Evolutionary conservation across 768 basidiomycete genomes (phyloP), one percentile per base, ranked within the genome.

Genomic region (Boletellus ananas): DNA sequence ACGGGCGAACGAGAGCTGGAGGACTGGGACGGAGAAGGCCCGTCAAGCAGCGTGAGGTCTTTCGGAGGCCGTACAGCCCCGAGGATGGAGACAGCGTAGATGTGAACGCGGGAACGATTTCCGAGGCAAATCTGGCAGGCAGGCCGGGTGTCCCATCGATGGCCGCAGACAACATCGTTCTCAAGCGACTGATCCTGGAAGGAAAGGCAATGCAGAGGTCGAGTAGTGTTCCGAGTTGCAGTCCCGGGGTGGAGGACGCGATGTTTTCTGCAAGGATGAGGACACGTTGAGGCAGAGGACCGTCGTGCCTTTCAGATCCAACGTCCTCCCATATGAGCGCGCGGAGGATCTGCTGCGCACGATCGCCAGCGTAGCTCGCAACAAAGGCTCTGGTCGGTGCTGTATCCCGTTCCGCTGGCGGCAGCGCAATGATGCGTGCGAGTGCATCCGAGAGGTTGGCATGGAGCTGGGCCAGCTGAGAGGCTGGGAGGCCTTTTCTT

Each of bases 51-150:
- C 81, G 76, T 2, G 80, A 71, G 5, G 79, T 72, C 64, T 87
- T 88, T 31, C 87, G 79, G 52, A 85, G 70, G 17, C 72, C 77
- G 49, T 88, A 85, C 1, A 89, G 67, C 7, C 83, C 87, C 48
- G 68, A 64, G 4, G 65, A 62, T 13, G 72, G 68, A 0, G 79
- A 70, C 1, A 88, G 71, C 10, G 74, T 59, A 1, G 66, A 37
- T 1, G 77, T 78, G 54, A 88, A 78, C 0, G 80, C 78, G 3
- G 84, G 79, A 0, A 85, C 70, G 6, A 83, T 74, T 27, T 83
- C 79, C 16, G 61, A 59, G 50, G 68, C 47, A 42, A 79, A 64
- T 23, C 58, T 58, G 11, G 64, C 49, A 14, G 71, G 51, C 6
- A 78, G 54, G 18, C 68, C 51, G 1, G 73, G 52, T 4, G 66